Evolutionary conservation across 2,329 filamentous ascomycete species (phyloP), one percentile per base, ranked within the genome.

Genomic region (Geosmithia flava): DNA sequence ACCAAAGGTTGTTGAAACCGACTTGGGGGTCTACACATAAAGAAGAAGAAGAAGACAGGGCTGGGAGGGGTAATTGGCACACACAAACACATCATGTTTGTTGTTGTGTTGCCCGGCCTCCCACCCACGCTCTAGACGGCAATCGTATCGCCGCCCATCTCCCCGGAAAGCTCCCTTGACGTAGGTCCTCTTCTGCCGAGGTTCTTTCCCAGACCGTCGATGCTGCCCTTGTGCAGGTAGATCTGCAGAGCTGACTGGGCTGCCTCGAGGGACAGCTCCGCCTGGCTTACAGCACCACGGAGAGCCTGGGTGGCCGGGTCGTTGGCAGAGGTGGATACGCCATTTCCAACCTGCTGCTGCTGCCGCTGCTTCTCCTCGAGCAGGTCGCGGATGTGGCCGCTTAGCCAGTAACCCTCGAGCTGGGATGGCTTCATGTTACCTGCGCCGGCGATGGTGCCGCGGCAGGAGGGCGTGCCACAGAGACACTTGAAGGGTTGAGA

Each of bases 401-500:
- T 83, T 41, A 84, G 66, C 72, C 75, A 85, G 51, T 76, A 67
- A 40, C 77, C 74, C 41, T 71, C 65, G 52, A 87, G 66, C 55
- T 78, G 70, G 42, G 65, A 61, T 13, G 61, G 54, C 5, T 65
- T 56, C 75, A 86, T 81, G 56, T 78, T 71, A 55, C 68, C 72
- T 13, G 83, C 83, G 16, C 83, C 83, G 42, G 66, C 62, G 53
- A 87, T 84, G 53, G 62, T 69, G 16, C 81, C 81, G 47, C 72
- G 71, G 64, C 83, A 87, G 19, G 67, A 65, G 0, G 67, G 54
- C 4, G 69, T 70, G 52, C 71, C 70, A 59, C 83, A 87, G 50
- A 75, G 67, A 60, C 83, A 87, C 51, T 75, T 65, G 59, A 87
- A 87, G 3, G 80, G 73, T 67, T 87, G 83, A 30, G 78, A 78